Percentiles rank a stretch among this genome's conserved stretches.
Evolutionary conservation across 2,329 filamentous ascomycete species (phyloP).

Genomic region (Hypoxylon sp.): DNA sequence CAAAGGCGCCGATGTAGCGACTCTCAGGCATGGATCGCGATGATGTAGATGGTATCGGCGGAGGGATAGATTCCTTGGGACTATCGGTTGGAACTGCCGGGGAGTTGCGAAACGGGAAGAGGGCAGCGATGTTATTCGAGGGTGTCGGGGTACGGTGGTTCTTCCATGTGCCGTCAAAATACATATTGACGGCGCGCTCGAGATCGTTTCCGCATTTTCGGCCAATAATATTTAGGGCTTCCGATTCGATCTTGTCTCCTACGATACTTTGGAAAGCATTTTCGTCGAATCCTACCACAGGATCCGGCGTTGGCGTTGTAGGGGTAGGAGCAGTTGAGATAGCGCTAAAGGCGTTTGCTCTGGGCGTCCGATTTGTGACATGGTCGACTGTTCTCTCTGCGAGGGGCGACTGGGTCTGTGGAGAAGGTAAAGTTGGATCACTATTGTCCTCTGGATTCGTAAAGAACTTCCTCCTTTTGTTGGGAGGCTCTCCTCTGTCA

Average conservation of each 20-base stretch:
- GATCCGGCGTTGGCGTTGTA: slow-evolving; percentile 16
- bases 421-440: slow-evolving; percentile 38
- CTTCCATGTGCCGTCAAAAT: slow-evolving; percentile 76
- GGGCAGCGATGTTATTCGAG: slow-evolving; percentile 32
- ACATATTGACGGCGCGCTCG: slow-evolving; percentile 75
- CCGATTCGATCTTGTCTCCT: slow-evolving; percentile 64
- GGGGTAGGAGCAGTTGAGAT: slow-evolving; percentile 27
- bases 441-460: slow-evolving; percentile 50
- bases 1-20: slow-evolving; percentile 91
- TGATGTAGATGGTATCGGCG: slow-evolving; percentile 22
- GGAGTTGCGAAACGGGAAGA: slow-evolving; percentile 26
- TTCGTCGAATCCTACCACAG: slow-evolving; percentile 62
- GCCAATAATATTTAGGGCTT: slow-evolving; percentile 63
- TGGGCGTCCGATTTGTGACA: slow-evolving; percentile 37
- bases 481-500: slow-evolving; percentile 52
- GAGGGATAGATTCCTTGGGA: slow-evolving; percentile 29
- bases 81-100: slow-evolving; percentile 25
- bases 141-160: slow-evolving; percentile 54
- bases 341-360: slow-evolving; percentile 2
- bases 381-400: slow-evolving; percentile 41
- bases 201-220: slow-evolving; percentile 67
- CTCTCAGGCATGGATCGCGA: slow-evolving; percentile 52
- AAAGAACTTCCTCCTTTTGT: slow-evolving; percentile 57
- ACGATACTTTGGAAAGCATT: slow-evolving; percentile 70
- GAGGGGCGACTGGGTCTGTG: slow-evolving; percentile 36